Evolutionary conservation across 2,329 filamentous ascomycete genomes (phyloP).

Genomic region (Juglanconis oblonga): DNA sequence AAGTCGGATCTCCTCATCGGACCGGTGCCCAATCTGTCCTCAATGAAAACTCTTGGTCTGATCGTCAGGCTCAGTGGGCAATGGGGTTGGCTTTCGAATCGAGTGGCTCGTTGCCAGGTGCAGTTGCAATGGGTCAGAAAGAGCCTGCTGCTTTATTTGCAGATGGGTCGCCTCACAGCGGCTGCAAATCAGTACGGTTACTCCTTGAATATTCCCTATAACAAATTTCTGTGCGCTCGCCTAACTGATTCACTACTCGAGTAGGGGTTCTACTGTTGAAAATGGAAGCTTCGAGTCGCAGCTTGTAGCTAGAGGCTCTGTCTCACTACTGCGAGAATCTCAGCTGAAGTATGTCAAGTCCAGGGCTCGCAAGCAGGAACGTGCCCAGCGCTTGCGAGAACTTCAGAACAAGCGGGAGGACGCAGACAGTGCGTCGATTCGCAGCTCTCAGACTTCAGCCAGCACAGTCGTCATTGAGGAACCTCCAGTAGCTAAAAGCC

Average conservation of each 20-base stretch:
- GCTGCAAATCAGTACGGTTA: background rate
- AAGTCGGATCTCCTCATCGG: constrained; percentile 2
- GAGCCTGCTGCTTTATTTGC: constrained; percentile 1
- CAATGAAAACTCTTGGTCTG: background rate
- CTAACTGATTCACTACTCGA: background rate
- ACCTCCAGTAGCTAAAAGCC: background rate
- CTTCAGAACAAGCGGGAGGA: background rate
- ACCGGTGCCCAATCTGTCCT: constrained; percentile 5
- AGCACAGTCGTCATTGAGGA: background rate
- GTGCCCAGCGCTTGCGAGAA: background rate
- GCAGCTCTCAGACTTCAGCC: background rate
- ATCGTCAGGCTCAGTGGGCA: background rate
- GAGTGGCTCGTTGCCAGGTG: background rate
- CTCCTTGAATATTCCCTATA: background rate
- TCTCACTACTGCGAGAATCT: background rate
- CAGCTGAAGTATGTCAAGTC: background rate
- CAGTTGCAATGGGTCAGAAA: constrained; percentile 8
- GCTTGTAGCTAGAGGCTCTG: background rate
- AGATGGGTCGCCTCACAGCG: constrained; percentile 4
- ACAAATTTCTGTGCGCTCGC: too few species aligned
- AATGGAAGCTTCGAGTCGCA: constrained; percentile 7
- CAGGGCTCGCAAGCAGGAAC: background rate
- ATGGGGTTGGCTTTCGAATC: background rate
- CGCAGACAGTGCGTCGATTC: background rate
- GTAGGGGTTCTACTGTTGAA: background rate